A percentile compares a stretch with the other conserved stretches of the same genome.
Evolutionary conservation across 768 basidiomycete species (phyloP).

Genomic region (Pleurotus pulmonarius): DNA sequence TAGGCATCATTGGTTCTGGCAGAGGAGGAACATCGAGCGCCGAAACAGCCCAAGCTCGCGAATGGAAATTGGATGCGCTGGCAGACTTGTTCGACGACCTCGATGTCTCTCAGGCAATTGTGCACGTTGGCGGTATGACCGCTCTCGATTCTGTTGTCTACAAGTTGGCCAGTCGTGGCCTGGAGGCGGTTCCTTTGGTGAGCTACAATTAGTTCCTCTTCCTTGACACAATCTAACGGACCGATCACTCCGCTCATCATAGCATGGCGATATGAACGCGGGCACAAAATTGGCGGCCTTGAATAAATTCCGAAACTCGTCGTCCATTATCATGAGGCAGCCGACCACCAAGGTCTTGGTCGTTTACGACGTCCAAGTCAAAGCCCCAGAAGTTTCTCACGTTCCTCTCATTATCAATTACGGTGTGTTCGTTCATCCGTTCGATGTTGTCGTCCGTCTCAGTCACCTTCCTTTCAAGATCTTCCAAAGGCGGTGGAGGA

Average conservation of each 20-base stretch:
- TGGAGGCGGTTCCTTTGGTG: constrained; percentile 88
- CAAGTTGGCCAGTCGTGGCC: constrained; percentile 78
- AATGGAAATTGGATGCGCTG: constrained; percentile 94
- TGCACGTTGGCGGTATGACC: constrained; percentile 86
- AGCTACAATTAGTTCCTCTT: constrained; percentile 26
- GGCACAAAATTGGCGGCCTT: constrained; percentile 77
- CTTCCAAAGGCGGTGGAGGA: constrained; percentile 94
- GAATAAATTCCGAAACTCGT: constrained; percentile 73
- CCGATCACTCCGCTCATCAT: constrained; percentile 6
- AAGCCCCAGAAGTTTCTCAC: constrained; percentile 84
- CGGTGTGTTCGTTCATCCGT: constrained; percentile 39
- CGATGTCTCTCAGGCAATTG: constrained; percentile 74
- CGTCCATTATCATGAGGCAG: constrained; percentile 60
- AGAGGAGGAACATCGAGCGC: constrained; percentile 67
- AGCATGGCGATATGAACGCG: constrained; percentile 94
- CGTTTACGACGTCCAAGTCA: constrained; percentile 91
- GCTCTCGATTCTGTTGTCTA: constrained; percentile 87
- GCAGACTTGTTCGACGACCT: constrained; percentile 88
- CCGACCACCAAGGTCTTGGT: constrained; percentile 74
- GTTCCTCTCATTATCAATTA: constrained; percentile 95
- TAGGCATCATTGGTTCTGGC: constrained; percentile 94
- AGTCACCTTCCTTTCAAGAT: constrained; percentile 40
- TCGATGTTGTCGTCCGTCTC: constrained; percentile 5
- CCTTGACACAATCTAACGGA: not conserved
- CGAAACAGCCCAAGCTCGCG: constrained; percentile 81